Base-by-base conservation (phyloP, 352 stramenopile species). In the Peronospora destructor region DNA sequence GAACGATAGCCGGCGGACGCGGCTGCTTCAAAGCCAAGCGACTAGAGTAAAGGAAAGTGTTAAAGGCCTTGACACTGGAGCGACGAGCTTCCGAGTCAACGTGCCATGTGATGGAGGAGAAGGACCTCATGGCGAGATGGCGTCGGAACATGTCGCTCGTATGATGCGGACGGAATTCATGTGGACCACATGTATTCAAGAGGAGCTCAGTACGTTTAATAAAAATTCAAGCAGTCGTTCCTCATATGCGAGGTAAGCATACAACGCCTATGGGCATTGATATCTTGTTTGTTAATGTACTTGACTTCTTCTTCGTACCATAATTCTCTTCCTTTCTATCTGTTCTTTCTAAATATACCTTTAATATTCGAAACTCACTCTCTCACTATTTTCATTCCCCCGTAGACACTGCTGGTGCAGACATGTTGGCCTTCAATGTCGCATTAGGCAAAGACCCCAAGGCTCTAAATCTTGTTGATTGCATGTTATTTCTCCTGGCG, bases 401-500 rank as follows among this genome's bases (percentile, higher is more conserved):
- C 9, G 10, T 14, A 49, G 33, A 39, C 49, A 55, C 19, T 21
- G 1, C 19, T 3, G 19, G 19, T 21, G 19, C 19, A 21, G 41
- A 49, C 41, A 68, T 64, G 60, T 14, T 41, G 17, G 45, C 52
- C 36, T 23, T 13, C 14, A 48, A 50, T 13, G 53, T 55, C 16
- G 47, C 32, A 7, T 23, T 14, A 33, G 40, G 42, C 42, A 40
- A 53, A 41, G 53, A 61, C 26, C 45, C 73, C 39, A 60, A 66
- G 36, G 52, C 50, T 34, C 64, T 87, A 43, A 73, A 61, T 43
- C 45, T 58, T 6, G 73, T 39, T 21, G 68, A 86, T 58, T 72
- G 64, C 40, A 48, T 70, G 9, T 45, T 84, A 17, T 44, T 88
- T 37, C 13, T 79, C 16, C 38, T 73, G 13, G 85, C 74, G 25